These are phyloP conservation scores for Yamadazyma conglobata DNA, from an alignment of 1,139 yeast genomes.

Conservation along the genomic window DNA sequence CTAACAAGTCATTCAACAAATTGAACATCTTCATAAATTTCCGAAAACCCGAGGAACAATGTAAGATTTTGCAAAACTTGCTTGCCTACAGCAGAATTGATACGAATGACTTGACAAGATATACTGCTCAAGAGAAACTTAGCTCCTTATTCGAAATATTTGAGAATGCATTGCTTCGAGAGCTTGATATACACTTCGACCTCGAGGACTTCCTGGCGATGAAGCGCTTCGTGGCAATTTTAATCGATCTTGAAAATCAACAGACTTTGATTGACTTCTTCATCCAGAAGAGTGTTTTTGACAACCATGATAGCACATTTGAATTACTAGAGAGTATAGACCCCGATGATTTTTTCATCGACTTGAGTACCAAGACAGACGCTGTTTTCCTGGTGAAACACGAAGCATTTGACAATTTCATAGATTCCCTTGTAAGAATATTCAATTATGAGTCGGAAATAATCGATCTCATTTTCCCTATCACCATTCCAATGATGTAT, in stretches of 20 bases:
- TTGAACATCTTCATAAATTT: slow-evolving; percentile 46
- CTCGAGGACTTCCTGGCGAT: slow-evolving; percentile 43
- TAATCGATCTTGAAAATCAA: slow-evolving; percentile 37
- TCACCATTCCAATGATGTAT: slow-evolving; percentile 44
- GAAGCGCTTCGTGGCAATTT: slow-evolving; percentile 31
- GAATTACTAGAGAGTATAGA: slow-evolving; percentile 20
- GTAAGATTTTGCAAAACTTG: slow-evolving; percentile 39
- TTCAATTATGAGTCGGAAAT: slow-evolving; percentile 36
- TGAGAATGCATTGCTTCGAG: slow-evolving; percentile 68
- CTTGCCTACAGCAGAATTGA: slow-evolving; percentile 38
- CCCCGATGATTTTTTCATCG: slow-evolving; percentile 10
- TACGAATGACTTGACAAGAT: slow-evolving; percentile 30
- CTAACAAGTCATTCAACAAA: slow-evolving; percentile 46
- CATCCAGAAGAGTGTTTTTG: slow-evolving; percentile 43
- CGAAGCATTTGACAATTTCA: slow-evolving; percentile 20
- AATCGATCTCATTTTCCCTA: slow-evolving; percentile 41
- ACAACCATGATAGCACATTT: slow-evolving; percentile 33
- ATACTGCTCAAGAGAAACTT: slow-evolving; percentile 43
- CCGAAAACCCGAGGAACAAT: slow-evolving; percentile 49
- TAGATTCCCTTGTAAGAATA: slow-evolving; percentile 24
- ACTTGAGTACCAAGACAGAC: slow-evolving; percentile 10
- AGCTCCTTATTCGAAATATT: slow-evolving; percentile 65
- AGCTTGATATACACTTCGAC: slow-evolving; percentile 62
- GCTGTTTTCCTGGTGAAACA: slow-evolving; percentile 1
- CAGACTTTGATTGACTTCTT: slow-evolving; percentile 47